phyloP scores from a whole-genome alignment of 1,139 yeast genomes.

The Kurtzmaniella natalensis region DNA sequence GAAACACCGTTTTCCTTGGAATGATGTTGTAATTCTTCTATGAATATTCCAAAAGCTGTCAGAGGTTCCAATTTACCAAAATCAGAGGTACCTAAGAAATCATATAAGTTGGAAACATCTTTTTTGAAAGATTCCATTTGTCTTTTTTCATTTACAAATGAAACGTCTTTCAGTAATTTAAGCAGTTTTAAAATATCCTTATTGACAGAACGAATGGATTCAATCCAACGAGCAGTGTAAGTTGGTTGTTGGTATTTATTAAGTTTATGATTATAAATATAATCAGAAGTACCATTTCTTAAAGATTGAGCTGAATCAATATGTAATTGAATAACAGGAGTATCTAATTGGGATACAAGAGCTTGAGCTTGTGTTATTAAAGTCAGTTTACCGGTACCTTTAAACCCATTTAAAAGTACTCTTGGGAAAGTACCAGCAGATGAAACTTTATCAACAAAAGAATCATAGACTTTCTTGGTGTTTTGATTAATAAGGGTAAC shows the following conservation, averaged over 20 bases:
- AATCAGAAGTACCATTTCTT: constrained; percentile 71
- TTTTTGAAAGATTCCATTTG: constrained; percentile 35
- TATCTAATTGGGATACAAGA: constrained; percentile 37
- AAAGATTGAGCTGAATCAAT: constrained; percentile 60
- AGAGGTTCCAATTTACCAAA: constrained; percentile 35
- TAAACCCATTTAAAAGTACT: constrained; percentile 59
- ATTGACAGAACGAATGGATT: constrained; percentile 57
- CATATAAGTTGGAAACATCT: constrained; percentile 40
- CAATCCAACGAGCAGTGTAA: constrained; percentile 61
- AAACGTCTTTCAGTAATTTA: constrained; percentile 42
- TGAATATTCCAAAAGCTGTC: constrained; percentile 45
- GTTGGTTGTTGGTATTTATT: constrained; percentile 72
- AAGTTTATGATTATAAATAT: constrained; percentile 47
- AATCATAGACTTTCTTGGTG: constrained; percentile 20
- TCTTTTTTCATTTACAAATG: constrained; percentile 23
- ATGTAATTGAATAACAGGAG: constrained; percentile 53
- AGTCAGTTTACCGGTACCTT: constrained; percentile 81
- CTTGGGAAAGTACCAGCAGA: constrained; percentile 21
- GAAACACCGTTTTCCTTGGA: constrained; percentile 41
- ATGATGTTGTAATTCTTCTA: constrained; percentile 47
- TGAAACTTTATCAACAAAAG: constrained; percentile 23
- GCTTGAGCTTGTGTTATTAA: constrained; percentile 71
- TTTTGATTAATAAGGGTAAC: constrained; percentile 46
- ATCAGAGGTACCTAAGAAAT: constrained; percentile 34
- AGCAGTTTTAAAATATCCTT: constrained; percentile 45